These are phyloP conservation scores for Solanum okadae DNA, from an alignment of 257 asterid species.

Conservation along the genomic window DNA sequence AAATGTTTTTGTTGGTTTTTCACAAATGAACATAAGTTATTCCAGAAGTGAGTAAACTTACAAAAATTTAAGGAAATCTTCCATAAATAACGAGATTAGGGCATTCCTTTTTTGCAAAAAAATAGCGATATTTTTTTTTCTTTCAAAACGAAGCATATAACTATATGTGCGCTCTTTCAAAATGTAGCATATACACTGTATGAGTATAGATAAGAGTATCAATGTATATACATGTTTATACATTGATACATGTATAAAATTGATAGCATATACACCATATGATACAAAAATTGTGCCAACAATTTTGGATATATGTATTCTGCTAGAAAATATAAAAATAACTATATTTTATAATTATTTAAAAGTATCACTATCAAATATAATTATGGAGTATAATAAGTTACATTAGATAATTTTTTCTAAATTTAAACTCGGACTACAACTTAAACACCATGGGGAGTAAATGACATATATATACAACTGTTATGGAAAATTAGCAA, in stretches of 20 bases:
- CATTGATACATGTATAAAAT: background rate
- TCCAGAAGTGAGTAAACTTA: background rate
- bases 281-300: background rate
- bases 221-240: background rate
- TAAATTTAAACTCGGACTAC: background rate
- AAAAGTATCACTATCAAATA: no score
- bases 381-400: no score
- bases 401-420: background rate
- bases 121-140: background rate
- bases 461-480: no score
- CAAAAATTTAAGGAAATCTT: background rate
- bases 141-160: background rate
- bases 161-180: no score
- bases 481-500: no score
- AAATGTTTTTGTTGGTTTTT: background rate
- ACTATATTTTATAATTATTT: no score
- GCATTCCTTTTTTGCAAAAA: background rate
- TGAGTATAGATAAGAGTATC: background rate
- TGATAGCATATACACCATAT: background rate
- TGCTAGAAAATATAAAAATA: background rate
- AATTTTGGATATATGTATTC: background rate
- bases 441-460: background rate
- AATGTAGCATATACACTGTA: no score
- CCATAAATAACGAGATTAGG: background rate
- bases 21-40: background rate